These are phyloP conservation scores for Nothomitra cinnamomea DNA, from an alignment of 2,329 filamentous ascomycete species.

Conservation along the genomic window DNA sequence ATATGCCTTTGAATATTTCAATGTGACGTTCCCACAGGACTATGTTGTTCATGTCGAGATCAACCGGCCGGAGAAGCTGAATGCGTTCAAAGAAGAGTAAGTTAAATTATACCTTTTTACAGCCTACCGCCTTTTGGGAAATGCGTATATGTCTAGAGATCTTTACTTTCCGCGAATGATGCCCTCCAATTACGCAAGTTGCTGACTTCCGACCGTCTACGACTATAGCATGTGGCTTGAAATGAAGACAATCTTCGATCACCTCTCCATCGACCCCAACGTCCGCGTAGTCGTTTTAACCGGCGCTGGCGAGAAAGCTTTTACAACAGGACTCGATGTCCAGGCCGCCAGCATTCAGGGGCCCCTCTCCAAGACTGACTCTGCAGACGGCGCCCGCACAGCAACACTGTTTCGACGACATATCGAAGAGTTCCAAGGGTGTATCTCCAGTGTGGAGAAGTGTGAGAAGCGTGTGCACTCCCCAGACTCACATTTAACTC, in stretches of 20 bases:
- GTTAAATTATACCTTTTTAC: constrained; percentile 11
- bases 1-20: constrained; percentile 47
- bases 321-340: constrained; percentile 76
- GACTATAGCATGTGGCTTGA: constrained; percentile 61
- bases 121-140: too few relatives aligned
- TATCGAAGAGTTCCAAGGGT: constrained; percentile 65
- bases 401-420: constrained; percentile 46
- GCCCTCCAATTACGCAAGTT: background rate
- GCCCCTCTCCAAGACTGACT: constrained; percentile 24
- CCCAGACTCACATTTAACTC: background rate
- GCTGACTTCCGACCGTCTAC: background rate
- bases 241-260: constrained; percentile 51
- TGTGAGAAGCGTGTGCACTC: constrained; percentile 54
- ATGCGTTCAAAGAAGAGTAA: constrained; percentile 60
- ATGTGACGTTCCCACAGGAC: constrained; percentile 51
- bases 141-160: too few relatives aligned
- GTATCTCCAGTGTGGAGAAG: constrained; percentile 57
- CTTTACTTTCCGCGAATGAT: background rate
- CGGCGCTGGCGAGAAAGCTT: constrained; percentile 57
- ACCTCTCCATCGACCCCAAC: constrained; percentile 5
- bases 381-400: constrained; percentile 41
- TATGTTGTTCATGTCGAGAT: constrained; percentile 85
- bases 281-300: constrained; percentile 4
- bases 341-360: constrained; percentile 39
- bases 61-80: constrained; percentile 72